Conservation (phyloP, 140 eudicot species). For the Anethum foeniculum region DNA sequence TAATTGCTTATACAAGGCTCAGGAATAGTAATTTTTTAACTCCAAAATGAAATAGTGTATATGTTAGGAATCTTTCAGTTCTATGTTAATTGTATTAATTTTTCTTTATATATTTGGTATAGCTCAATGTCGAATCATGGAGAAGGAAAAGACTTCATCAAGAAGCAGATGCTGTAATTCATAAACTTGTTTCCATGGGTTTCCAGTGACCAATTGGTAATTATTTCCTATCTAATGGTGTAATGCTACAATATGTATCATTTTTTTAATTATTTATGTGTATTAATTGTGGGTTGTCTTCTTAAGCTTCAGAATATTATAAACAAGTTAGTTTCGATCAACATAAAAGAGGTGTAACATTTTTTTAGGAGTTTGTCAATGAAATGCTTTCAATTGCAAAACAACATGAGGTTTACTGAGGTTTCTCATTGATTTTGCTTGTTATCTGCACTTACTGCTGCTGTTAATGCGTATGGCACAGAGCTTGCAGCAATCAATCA, state of each 20-base stretch:
- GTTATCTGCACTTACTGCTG: too few relatives aligned
- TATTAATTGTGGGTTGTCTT: neutral
- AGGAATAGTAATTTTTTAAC: neutral
- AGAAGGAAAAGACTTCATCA: constrained; percentile 55
- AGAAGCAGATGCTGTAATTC: constrained; percentile 36
- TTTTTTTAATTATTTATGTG: neutral
- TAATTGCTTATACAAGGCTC: neutral
- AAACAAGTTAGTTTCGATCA: neutral
- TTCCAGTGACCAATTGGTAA: constrained; percentile 73
- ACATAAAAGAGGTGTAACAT: neutral
- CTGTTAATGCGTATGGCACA: too few relatives aligned
- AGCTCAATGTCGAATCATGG: constrained; percentile 64
- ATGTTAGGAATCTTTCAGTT: neutral
- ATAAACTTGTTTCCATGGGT: constrained; percentile 62
- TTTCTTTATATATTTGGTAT: constrained; percentile 15
- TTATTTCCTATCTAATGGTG: neutral
- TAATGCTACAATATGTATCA: neutral
- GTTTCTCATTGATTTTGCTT: too few relatives aligned
- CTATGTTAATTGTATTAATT: neutral
- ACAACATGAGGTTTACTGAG: neutral
- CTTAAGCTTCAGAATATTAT: neutral
- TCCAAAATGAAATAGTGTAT: neutral
- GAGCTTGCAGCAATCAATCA: too few relatives aligned
- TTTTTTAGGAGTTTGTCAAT: neutral
- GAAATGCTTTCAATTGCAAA: neutral